phyloP scores from a whole-genome alignment of 129 eudicot genomes.

The Lactuca sativa region DNA sequence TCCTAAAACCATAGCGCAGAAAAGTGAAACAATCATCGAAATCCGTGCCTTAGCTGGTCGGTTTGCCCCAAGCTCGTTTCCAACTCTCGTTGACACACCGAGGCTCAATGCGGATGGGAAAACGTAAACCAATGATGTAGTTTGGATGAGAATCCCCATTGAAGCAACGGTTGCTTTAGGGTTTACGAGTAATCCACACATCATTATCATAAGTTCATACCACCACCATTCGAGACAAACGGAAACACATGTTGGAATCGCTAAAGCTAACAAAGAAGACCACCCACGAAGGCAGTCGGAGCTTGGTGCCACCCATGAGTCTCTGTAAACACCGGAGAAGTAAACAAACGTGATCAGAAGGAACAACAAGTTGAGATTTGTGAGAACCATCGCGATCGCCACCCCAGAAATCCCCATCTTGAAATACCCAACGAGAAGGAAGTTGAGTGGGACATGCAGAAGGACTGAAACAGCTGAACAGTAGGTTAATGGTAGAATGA shows the following conservation, averaged over 20 bases:
- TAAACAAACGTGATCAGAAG: constrained; percentile 28
- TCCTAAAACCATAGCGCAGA: constrained; percentile 41
- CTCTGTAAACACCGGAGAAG: constrained; percentile 36
- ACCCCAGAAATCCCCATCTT: constrained; percentile 61
- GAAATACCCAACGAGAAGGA: constrained; percentile 34
- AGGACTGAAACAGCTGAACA: constrained; percentile 49
- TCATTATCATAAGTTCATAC: constrained; percentile 74
- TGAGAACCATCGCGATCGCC: constrained; percentile 43
- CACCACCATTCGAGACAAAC: constrained; percentile 95
- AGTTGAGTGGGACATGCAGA: constrained; percentile 57
- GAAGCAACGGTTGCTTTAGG: constrained; percentile 59
- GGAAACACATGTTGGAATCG: constrained; percentile 66
- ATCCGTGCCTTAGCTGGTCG: constrained; percentile 44
- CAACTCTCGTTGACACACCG: constrained; percentile 65
- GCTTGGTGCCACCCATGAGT: constrained; percentile 46
- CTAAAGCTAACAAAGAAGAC: constrained; percentile 44
- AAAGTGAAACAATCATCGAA: constrained; percentile 38
- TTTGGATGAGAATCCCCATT: constrained; percentile 75
- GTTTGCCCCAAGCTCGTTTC: constrained; percentile 74
- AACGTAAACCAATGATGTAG: constrained; percentile 61
- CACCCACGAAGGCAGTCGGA: constrained; percentile 45
- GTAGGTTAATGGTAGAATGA: constrained; percentile 48
- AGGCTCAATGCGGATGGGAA: constrained; percentile 63
- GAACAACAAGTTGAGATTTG: constrained; percentile 41
- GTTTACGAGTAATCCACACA: constrained; percentile 45